Base-by-base conservation (phyloP, 179 eudicot species). In the Carnegiea gigantea region DNA sequence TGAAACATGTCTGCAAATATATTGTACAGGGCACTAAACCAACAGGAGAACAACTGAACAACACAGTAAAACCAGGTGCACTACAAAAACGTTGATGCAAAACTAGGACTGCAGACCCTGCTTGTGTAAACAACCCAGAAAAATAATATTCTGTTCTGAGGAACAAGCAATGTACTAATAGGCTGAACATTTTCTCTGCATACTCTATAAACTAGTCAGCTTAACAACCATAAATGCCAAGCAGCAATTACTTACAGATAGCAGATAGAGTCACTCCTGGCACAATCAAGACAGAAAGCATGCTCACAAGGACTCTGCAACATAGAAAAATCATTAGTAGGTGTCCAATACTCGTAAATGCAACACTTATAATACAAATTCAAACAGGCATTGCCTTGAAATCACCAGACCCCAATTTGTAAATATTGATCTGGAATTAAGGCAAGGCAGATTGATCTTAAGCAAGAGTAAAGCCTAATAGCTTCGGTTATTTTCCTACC, bases 241-340 rank as follows among this genome's bases (percentile, higher is more conserved):
- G 71, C 1, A 70, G n/a, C 44, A 70, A 62, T 28, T 68, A 85
- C 99, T 97, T 91, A 97, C 98, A 97, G 88, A 85, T 91, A 93
- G 87, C 99, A 97, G 76, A 92, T 87, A 24, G 99, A 92, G 86
- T 97, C 97, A 84, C 97, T 94, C 91, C 98, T 93, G 15, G 97
- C 97, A 84, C 99, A 97, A 82, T 93, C 99, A 84, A 95, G 91
- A 82, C 99, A 97, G 92, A 93, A 97, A 30, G 90, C 94, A 90
- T 97, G 99, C 74, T 93, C 98, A 75, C 99, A 97, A 62, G 99
- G 99, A 86, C 90, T 95, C 99, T 97, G 98, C 94, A 95, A 85
- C 78, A 86, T 67, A 26, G 88, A 18, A 74, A 73, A 80, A 74
- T 33, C 57, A 49, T 75, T 54, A 78, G 12, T 2, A 77, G 40